phyloP scores from a whole-genome alignment of 331 rosid genomes.

The Acacia pycnantha region DNA sequence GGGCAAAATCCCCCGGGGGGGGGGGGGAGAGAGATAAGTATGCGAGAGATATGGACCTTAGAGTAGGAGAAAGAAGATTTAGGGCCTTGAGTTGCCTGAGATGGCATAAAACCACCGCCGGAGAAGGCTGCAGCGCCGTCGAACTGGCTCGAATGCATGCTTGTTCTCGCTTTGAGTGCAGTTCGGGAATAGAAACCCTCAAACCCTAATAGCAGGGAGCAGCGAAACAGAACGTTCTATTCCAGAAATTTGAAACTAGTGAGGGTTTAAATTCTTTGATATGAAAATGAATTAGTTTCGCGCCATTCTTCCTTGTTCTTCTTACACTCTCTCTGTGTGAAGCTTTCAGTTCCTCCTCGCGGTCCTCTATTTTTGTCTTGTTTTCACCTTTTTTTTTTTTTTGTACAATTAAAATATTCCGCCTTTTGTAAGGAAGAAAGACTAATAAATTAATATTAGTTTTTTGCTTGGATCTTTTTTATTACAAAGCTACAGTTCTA shows the following conservation, averaged over 20 bases:
- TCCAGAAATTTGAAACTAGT: neutral
- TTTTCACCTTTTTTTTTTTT: no score
- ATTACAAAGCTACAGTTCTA: no score
- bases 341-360: neutral
- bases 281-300: slow-evolving; percentile 26
- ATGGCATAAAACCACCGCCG: slow-evolving; percentile 89
- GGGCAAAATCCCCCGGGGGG: no score
- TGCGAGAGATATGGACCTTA: slow-evolving; percentile 39
- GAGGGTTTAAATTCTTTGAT: neutral
- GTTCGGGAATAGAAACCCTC: slow-evolving; percentile 9
- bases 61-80: slow-evolving; percentile 48
- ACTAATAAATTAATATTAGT: no score
- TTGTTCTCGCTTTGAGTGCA: neutral
- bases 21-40: neutral
- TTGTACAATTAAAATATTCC: no score
- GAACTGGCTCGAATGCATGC: slow-evolving; percentile 65
- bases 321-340: neutral
- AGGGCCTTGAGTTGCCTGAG: slow-evolving; percentile 55
- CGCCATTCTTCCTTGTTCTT: slow-evolving; percentile 26
- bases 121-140: slow-evolving; percentile 86
- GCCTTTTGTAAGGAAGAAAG: no score
- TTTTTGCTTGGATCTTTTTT: no score
- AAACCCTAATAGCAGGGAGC: neutral
- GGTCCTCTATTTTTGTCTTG: neutral
- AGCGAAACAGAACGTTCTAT: neutral